Conservation (phyloP, 2,329 filamentous ascomycete genomes). For the Hymenoscyphus fructigenus region DNA sequence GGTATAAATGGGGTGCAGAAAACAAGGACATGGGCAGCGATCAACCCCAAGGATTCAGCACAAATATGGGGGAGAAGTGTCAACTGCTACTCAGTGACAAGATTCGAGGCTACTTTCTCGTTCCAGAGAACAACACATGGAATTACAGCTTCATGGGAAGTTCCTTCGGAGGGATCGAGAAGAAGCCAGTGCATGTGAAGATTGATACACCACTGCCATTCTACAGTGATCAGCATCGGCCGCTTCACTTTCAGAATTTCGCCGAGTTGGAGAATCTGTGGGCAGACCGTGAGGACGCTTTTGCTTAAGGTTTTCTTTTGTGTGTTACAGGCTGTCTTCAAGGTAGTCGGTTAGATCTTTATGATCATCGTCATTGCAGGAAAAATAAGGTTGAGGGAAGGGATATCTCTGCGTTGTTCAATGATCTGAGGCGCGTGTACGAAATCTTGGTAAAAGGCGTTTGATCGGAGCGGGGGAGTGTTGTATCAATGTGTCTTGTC, state of each 20-base stretch:
- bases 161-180: conserved; percentile 82
- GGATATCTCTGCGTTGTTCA: conserved; percentile 17
- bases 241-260: conserved; percentile 95
- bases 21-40: conserved; percentile 93
- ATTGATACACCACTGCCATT: conserved; percentile 88
- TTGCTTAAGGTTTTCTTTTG: conserved; percentile 62
- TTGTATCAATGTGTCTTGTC: conserved; percentile 13
- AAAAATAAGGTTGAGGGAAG: conserved; percentile 15
- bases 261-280: conserved; percentile 95
- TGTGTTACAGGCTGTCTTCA: neutral
- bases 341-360: conserved; percentile 4
- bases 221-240: conserved; percentile 89
- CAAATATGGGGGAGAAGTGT: conserved; percentile 90
- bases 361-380: conserved; percentile 11
- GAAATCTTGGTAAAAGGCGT: conserved; percentile 29
- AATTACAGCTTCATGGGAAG: conserved; percentile 99
- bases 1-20: conserved; percentile 95
- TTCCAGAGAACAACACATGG: conserved; percentile 87
- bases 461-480: conserved; percentile 25
- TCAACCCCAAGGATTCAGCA: conserved; percentile 90
- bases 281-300: conserved; percentile 90
- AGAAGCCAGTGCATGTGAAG: conserved; percentile 87
- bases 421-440: conserved; percentile 14
- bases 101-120: conserved; percentile 93
- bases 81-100: conserved; percentile 91